Evolutionary conservation across 2,329 filamentous ascomycete genomes (phyloP), one percentile per base, ranked within the genome.

Genomic region (Alternaria panax): DNA sequence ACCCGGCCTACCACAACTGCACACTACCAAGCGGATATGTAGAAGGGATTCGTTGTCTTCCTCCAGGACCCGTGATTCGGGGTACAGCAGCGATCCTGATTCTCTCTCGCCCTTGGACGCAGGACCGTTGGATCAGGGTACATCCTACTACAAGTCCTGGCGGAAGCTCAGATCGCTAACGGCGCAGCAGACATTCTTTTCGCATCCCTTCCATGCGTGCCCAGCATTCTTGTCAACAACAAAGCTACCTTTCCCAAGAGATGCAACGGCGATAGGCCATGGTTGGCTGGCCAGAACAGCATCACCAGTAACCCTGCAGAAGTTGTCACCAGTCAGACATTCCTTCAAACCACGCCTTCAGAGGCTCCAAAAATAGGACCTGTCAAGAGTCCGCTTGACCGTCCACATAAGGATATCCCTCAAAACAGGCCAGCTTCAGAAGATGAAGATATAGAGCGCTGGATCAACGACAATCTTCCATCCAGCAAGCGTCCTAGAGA

Each of bases 21-120:
- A 51, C 36, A 71, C 51, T 5, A 51, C 57, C 24, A 67, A 70
- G 24, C 62, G 66, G 28, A 25, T 50, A 32, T 43, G 53, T 36
- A 64, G 72, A 42, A 62, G 71, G 52, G 72, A 74, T 50, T 72
- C 68, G 32, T 50, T 74, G 24, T 70, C 66, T 11, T 74, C 70
- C 4, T 69, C 67, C 5, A 66, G 64, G 43, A 74, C 72, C 8
- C 57, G 65, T 8, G 72, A 75, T 48, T 75, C 72, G n/a, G 72
- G 72, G 7, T 75, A 75, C 55, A 71, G 64, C 38, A 74, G 71
- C 56, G 69, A 75, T 28, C 63, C 64, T 7, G 72, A 75, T 27
- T 66, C 69, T 41, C 57, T 71, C 38, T 75, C 71, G 11, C 71
- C 71, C 8, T 59, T 72, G 20, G 71, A 74, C 20, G 59, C 67